A percentile compares a stretch with the other conserved stretches of the same genome.
Evolutionary conservation across 192 early-diverging fungal genomes (phyloP).

Genomic region (Geranomyces michiganensis): DNA sequence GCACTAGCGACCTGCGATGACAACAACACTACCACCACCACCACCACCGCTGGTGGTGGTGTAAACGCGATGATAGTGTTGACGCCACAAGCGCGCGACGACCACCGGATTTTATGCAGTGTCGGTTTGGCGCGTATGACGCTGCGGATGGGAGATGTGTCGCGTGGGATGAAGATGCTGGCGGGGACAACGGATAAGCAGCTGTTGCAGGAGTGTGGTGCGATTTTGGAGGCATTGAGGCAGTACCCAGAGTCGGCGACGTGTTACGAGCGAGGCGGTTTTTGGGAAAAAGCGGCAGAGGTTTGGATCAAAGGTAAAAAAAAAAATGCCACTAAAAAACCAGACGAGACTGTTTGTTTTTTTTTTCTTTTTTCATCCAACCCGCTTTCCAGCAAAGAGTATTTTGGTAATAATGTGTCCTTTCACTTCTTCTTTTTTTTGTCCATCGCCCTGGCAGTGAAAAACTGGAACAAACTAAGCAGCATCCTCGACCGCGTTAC

Average conservation of each 20-base stretch:
- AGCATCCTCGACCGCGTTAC: slow-evolving; percentile 43
- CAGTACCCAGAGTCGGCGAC: slow-evolving; percentile 49
- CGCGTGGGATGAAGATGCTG: slow-evolving; percentile 57
- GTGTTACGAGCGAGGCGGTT: slow-evolving; percentile 47
- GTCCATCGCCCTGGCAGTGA: too few species aligned
- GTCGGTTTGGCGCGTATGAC: slow-evolving; percentile 52
- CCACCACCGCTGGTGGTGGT: slow-evolving; percentile 19
- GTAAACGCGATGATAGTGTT: too few species aligned
- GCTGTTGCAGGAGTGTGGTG: slow-evolving; percentile 53
- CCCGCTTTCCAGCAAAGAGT: too few species aligned
- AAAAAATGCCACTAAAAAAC: too few species aligned
- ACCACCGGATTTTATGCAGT: slow-evolving; percentile 50
- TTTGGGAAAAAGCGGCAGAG: slow-evolving; percentile 58
- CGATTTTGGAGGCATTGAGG: slow-evolving; percentile 54
- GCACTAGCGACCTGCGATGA: slow-evolving; percentile 44
- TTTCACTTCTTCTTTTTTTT: too few species aligned
- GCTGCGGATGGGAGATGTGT: slow-evolving; percentile 53
- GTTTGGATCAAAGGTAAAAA: slow-evolving; percentile 52
- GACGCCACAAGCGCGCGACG: slow-evolving; percentile 26
- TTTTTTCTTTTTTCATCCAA: neutral
- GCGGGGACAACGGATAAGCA: slow-evolving; percentile 42
- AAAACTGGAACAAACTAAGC: slow-evolving; percentile 48
- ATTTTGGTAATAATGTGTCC: too few species aligned
- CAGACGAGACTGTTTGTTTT: too few species aligned
- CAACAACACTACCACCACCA: neutral